These are phyloP conservation scores for Leccinum truebloodii DNA, from an alignment of 768 basidiomycete genomes.

Conservation along the genomic window DNA sequence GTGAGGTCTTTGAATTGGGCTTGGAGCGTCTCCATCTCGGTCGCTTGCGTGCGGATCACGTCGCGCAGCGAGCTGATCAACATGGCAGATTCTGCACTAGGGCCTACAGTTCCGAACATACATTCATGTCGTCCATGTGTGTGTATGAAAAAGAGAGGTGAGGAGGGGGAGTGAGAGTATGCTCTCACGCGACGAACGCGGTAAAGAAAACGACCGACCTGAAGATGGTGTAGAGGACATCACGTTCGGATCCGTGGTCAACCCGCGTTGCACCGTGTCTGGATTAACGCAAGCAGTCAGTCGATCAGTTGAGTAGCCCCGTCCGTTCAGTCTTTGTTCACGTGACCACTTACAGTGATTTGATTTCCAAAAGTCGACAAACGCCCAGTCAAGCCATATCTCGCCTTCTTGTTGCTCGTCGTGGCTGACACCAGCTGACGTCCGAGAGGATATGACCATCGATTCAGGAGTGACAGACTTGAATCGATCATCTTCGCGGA, in stretches of 20 bases:
- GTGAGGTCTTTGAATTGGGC: constrained; percentile 50
- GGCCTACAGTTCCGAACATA: constrained; percentile 40
- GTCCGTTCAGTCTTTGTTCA: neutral
- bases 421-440: neutral
- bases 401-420: constrained; percentile 70
- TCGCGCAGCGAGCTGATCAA: constrained; percentile 83
- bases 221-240: constrained; percentile 54
- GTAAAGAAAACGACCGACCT: constrained; percentile 40
- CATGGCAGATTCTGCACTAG: constrained; percentile 75
- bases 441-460: constrained; percentile 62
- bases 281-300: neutral
- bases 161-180: neutral
- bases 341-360: constrained; percentile 74
- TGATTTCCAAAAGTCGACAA: constrained; percentile 98
- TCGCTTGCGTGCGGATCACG: constrained; percentile 78
- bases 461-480: constrained; percentile 85
- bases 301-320: neutral
- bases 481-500: constrained; percentile 93
- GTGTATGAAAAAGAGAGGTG: neutral
- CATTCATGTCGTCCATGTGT: neutral
- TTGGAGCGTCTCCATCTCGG: constrained; percentile 73
- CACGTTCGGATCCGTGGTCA: constrained; percentile 68
- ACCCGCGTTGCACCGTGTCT: constrained; percentile 74
- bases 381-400: constrained; percentile 98
- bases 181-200: neutral